Evolutionary conservation across 2,329 filamentous ascomycete genomes (phyloP).

Genomic region (Venturia oleaginea): DNA sequence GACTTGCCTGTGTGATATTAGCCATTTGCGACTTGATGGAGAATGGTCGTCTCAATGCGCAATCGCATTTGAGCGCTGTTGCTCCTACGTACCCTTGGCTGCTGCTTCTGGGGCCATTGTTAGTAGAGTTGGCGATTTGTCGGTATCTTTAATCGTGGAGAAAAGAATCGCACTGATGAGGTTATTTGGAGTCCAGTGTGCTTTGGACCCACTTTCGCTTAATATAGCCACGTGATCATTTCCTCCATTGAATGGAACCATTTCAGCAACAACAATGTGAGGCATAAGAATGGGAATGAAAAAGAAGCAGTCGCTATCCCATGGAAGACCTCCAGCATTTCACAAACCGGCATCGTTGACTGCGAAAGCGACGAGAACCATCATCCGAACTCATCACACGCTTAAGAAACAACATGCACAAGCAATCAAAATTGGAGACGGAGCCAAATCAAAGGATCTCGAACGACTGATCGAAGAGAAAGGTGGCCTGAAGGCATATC

Average conservation of each 20-base stretch:
- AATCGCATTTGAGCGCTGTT: slow-evolving; percentile 12
- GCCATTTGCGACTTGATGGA: slow-evolving; percentile 1
- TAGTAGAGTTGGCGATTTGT: slow-evolving; percentile 12
- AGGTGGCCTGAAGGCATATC: slow-evolving; percentile 52
- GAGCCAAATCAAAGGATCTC: slow-evolving; percentile 32
- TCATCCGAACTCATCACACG: slow-evolving; percentile 52
- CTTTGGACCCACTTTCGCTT: background rate
- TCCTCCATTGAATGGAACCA: no score
- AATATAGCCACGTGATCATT: background rate
- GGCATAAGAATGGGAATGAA: slow-evolving; percentile 2
- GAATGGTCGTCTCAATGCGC: slow-evolving; percentile 17
- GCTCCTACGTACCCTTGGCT: slow-evolving; percentile 17
- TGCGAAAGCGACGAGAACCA: slow-evolving; percentile 47
- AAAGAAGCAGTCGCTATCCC: slow-evolving; percentile 30
- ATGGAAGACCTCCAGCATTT: slow-evolving; percentile 36
- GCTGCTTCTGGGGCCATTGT: slow-evolving; percentile 24
- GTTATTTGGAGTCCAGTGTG: background rate
- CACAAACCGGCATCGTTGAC: slow-evolving; percentile 37
- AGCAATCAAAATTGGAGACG: slow-evolving; percentile 38
- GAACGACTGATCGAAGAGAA: slow-evolving; percentile 43
- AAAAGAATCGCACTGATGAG: background rate
- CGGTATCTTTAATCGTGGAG: slow-evolving; percentile 3
- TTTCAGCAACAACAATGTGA: background rate
- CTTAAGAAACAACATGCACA: slow-evolving; percentile 48
- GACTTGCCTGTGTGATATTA: slow-evolving; percentile 9